Conservation (phyloP, 176 grass and related monocot genomes). For the Aegilops speltoides region DNA sequence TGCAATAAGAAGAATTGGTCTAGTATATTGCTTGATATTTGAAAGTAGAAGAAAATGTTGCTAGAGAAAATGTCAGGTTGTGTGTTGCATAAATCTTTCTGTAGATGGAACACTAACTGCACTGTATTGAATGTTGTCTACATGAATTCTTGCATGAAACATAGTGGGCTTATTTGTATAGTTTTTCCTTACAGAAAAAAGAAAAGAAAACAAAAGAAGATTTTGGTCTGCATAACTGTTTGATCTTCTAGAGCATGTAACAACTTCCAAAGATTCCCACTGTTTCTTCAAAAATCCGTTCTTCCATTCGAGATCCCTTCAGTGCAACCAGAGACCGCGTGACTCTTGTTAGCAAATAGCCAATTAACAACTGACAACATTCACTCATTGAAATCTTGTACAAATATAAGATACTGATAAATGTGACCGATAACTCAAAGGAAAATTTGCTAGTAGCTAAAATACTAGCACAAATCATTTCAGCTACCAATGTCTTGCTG, state of each 20-base stretch:
- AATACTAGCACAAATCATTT: not conserved
- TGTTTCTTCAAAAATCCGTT: not conserved
- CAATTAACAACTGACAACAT: not conserved
- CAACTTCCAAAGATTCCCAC: not conserved
- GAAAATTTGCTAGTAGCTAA: not conserved
- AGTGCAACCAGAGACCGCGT: not conserved
- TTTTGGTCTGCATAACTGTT: not conserved
- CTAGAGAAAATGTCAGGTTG: not conserved
- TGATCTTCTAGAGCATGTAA: not conserved
- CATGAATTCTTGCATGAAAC: not conserved
- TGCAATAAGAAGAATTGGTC: not conserved
- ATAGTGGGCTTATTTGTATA: not conserved
- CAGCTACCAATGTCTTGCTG: not conserved
- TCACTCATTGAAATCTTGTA: not conserved
- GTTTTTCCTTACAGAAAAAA: not conserved
- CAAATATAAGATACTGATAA: not conserved
- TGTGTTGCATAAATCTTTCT: constrained; percentile 16
- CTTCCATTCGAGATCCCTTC: not conserved
- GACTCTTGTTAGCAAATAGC: not conserved
- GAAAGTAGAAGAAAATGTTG: not conserved
- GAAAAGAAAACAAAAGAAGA: not conserved
- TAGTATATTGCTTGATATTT: not conserved
- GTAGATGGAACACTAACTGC: not conserved
- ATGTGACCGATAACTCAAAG: not conserved
- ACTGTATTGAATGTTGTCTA: constrained; percentile 1